A percentile compares a stretch with the other conserved stretches of the same genome.
phyloP scores from a whole-genome alignment of 2,329 filamentous ascomycete genomes.

The Phialemoniopsis sp. region DNA sequence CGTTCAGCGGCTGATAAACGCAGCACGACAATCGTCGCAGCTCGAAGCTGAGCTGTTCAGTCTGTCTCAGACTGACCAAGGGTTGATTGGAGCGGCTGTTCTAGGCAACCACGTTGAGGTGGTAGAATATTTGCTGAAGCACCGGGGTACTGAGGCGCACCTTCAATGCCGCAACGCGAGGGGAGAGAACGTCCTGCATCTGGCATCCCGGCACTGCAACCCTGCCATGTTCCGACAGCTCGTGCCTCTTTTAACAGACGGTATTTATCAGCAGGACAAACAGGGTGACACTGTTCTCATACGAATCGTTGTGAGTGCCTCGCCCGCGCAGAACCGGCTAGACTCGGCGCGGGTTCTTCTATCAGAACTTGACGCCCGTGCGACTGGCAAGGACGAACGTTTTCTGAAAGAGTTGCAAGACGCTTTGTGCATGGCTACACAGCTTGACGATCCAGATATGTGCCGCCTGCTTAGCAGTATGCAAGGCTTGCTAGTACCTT shows the following conservation, averaged over 20 bases:
- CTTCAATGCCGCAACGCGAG: not conserved
- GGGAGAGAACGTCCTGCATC: slow-evolving; percentile 1
- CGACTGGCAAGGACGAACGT: no score
- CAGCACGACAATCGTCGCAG: slow-evolving; percentile 1
- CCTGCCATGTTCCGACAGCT: not conserved
- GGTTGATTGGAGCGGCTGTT: slow-evolving; percentile 6
- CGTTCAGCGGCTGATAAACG: slow-evolving; percentile 11
- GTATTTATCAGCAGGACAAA: no score
- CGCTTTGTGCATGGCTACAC: no score
- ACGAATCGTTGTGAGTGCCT: no score
- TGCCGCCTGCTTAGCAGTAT: no score
- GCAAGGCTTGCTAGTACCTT: no score
- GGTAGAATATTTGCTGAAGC: slow-evolving; percentile 7
- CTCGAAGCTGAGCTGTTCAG: slow-evolving; percentile 4
- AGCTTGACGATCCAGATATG: no score
- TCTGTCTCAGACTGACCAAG: not conserved
- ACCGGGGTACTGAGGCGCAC: not conserved
- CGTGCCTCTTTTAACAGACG: not conserved
- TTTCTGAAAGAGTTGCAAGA: no score
- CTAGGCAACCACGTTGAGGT: slow-evolving; percentile 5
- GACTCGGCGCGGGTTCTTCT: no score
- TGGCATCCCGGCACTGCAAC: slow-evolving; percentile 4
- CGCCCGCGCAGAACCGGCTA: no score
- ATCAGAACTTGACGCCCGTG: no score
- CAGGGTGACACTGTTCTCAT: no score